Conservation (phyloP, 305 asterid genomes). For the Solanum hybrid region DNA sequence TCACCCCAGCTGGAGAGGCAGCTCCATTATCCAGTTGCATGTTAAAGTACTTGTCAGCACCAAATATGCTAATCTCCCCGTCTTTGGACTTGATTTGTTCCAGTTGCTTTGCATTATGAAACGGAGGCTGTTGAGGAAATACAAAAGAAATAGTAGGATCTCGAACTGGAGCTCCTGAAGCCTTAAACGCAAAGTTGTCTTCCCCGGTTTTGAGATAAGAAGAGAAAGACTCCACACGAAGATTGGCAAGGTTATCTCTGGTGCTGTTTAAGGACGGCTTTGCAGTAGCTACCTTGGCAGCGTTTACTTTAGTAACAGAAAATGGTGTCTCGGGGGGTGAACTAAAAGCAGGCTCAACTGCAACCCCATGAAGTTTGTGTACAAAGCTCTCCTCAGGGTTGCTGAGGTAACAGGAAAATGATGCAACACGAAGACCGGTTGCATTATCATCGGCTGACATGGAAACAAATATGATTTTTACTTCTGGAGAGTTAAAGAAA, state of each 20-base stretch:
- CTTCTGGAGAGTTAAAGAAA: neutral
- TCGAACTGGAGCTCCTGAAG: slow-evolving; percentile 26
- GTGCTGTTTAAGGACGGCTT: slow-evolving; percentile 22
- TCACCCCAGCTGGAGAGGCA: neutral
- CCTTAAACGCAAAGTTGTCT: slow-evolving; percentile 32
- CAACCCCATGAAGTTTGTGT: slow-evolving; percentile 14
- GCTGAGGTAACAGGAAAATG: slow-evolving; percentile 69
- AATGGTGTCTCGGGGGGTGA: slow-evolving; percentile 26
- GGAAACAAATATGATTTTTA: neutral
- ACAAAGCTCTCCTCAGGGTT: slow-evolving; percentile 39
- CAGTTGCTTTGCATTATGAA: neutral
- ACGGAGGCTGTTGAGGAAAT: slow-evolving; percentile 16
- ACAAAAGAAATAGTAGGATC: slow-evolving; percentile 38
- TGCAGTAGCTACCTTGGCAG: slow-evolving; percentile 8
- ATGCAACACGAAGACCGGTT: slow-evolving; percentile 55
- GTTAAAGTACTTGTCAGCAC: slow-evolving; percentile 80
- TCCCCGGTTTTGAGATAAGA: slow-evolving; percentile 51
- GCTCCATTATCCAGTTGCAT: slow-evolving; percentile 36
- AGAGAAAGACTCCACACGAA: slow-evolving; percentile 70
- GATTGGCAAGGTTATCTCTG: slow-evolving; percentile 28
- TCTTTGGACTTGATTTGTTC: slow-evolving; percentile 26
- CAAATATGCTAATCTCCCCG: slow-evolving; percentile 58
- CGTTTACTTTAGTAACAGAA: slow-evolving; percentile 16
- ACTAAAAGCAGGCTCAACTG: slow-evolving; percentile 14
- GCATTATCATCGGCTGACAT: slow-evolving; percentile 44